phyloP scores from a whole-genome alignment of 352 stramenopile species.

The Globisporangium paddicum region DNA sequence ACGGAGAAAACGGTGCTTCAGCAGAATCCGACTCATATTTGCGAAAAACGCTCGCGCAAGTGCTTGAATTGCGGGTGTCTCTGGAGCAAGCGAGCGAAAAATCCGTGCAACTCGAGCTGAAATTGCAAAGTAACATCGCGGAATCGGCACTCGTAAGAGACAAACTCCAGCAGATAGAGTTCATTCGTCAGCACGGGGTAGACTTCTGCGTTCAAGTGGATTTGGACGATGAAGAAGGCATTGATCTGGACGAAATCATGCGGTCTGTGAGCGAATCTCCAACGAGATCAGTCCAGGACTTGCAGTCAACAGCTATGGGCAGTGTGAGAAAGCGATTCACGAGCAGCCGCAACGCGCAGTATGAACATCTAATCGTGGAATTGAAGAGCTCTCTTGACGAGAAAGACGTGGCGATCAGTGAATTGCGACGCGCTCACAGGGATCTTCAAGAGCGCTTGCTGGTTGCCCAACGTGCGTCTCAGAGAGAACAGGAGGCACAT shows the following conservation, averaged over 20 bases:
- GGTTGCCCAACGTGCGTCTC: constrained; percentile 27
- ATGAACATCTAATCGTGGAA: constrained; percentile 66
- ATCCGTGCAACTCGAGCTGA: constrained; percentile 26
- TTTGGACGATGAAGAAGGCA: constrained; percentile 45
- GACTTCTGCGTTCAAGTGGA: constrained; percentile 39
- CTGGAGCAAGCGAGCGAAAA: constrained; percentile 32
- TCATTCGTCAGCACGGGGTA: constrained; percentile 21
- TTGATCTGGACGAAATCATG: constrained; percentile 49
- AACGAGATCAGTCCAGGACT: background rate
- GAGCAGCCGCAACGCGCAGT: constrained; percentile 33
- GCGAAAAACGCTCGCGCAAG: constrained; percentile 53
- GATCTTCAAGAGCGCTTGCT: constrained; percentile 32
- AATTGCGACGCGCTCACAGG: constrained; percentile 26
- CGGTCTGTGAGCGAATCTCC: constrained; percentile 5
- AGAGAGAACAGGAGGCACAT: constrained; percentile 38
- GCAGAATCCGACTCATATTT: constrained; percentile 47
- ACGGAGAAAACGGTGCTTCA: constrained; percentile 1
- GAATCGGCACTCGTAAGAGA: constrained; percentile 28
- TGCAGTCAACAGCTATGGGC: constrained; percentile 1
- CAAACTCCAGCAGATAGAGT: constrained; percentile 33
- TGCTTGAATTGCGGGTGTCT: constrained; percentile 44
- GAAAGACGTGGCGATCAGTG: constrained; percentile 31
- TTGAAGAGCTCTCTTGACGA: constrained; percentile 49
- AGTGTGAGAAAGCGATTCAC: background rate
- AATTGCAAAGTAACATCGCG: constrained; percentile 29